These are phyloP conservation scores for Tinospora cordifolia DNA, from an alignment of 164 flowering plant genomes.

Conservation along the genomic window DNA sequence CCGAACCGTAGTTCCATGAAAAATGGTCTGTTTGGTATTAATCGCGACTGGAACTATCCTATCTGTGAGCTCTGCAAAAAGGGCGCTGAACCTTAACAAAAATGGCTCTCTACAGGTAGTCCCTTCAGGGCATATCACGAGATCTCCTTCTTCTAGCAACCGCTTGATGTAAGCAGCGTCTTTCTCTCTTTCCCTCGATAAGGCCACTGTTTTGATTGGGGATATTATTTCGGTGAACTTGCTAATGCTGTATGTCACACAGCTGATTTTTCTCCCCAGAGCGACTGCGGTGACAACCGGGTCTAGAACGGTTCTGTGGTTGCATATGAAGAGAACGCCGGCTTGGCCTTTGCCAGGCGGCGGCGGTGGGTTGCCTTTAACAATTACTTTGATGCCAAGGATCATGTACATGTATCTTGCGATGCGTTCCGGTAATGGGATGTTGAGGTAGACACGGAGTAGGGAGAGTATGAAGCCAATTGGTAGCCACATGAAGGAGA, in stretches of 20 bases:
- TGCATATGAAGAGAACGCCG: conserved; percentile 46
- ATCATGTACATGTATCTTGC: conserved; percentile 42
- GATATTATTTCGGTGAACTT: too few species aligned
- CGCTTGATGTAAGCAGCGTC: too few species aligned
- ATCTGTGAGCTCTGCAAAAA: conserved; percentile 25
- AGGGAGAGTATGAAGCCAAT: conserved; percentile 56
- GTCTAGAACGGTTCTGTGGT: conserved; percentile 50
- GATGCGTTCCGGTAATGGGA: conserved; percentile 51
- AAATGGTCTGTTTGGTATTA: conserved; percentile 16
- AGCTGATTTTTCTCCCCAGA: too few species aligned
- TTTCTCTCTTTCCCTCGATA: too few species aligned
- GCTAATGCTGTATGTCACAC: too few species aligned
- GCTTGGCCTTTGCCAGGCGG: conserved; percentile 45
- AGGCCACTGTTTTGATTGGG: too few species aligned
- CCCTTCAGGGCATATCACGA: conserved; percentile 33
- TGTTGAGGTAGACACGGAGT: conserved; percentile 47
- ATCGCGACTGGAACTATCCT: conserved; percentile 28
- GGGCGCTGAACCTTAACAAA: conserved; percentile 27
- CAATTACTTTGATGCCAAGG: conserved; percentile 51
- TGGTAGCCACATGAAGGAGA: conserved; percentile 76
- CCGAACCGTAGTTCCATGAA: conserved; percentile 24
- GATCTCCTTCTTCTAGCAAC: conserved; percentile 24
- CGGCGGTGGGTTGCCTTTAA: conserved; percentile 78
- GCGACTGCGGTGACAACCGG: conserved; percentile 75
- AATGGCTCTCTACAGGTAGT: conserved; percentile 32